Conservation (phyloP, 2,329 filamentous ascomycete genomes). For the Eurotiales sp. region DNA sequence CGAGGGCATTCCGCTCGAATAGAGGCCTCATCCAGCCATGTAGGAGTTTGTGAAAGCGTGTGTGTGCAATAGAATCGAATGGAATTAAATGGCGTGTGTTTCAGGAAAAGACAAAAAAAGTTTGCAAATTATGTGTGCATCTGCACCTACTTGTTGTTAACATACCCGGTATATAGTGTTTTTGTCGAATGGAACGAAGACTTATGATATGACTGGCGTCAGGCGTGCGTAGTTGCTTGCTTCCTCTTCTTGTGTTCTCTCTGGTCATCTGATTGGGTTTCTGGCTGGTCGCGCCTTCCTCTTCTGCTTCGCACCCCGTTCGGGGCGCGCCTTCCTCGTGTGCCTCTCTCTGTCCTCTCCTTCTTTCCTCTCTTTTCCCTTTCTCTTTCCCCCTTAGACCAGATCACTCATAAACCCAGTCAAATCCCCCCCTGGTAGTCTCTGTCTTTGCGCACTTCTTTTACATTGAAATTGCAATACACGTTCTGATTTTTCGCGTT, state of each 20-base stretch:
- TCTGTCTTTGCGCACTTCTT: too few relatives aligned
- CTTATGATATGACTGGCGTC: conserved; percentile 9
- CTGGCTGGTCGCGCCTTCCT: conserved; percentile 10
- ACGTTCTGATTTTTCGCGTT: background rate
- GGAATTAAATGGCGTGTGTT: background rate
- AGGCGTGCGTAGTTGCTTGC: too few relatives aligned
- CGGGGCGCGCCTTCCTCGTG: conserved; percentile 3
- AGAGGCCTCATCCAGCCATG: conserved; percentile 15
- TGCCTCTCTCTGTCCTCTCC: conserved; percentile 4
- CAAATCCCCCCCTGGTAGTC: too few relatives aligned
- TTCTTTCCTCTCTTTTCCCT: conserved; percentile 1
- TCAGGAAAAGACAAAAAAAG: conserved; percentile 6
- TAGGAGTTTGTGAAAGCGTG: background rate
- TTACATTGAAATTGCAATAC: background rate
- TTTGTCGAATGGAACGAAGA: conserved; percentile 11
- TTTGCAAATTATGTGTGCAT: conserved; percentile 3
- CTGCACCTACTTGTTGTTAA: conserved; percentile 12
- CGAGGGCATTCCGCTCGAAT: conserved; percentile 71
- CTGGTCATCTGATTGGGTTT: conserved; percentile 6
- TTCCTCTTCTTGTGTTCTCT: background rate
- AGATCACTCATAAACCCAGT: too few relatives aligned
- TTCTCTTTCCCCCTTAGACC: background rate
- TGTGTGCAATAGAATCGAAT: conserved; percentile 5
- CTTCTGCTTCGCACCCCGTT: background rate
- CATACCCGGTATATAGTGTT: conserved; percentile 16